These are phyloP conservation scores for Apiospora kogelbergensis DNA, from an alignment of 2,329 filamentous ascomycete species.

Conservation along the genomic window DNA sequence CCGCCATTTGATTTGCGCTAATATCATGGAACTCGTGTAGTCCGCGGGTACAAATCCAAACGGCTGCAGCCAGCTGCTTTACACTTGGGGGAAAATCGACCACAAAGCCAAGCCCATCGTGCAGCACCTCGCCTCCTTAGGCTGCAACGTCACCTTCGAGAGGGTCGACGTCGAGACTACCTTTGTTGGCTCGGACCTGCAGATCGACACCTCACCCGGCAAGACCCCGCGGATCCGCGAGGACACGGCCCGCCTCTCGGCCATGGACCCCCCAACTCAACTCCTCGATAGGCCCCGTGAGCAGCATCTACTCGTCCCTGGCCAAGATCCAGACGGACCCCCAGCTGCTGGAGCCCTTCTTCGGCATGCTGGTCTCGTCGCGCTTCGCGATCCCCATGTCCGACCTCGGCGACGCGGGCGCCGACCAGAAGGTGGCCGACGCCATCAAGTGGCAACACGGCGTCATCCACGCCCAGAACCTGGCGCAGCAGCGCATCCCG, in stretches of 20 bases:
- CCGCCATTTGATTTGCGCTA: too few relatives aligned
- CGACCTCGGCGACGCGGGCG: slow-evolving; percentile 23
- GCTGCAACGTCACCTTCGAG: slow-evolving; percentile 39
- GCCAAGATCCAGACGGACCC: slow-evolving; percentile 23
- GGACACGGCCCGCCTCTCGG: slow-evolving; percentile 18
- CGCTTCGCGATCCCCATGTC: slow-evolving; percentile 30
- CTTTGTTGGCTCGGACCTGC: slow-evolving; percentile 20
- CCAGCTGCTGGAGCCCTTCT: slow-evolving; percentile 35
- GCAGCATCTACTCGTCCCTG: slow-evolving; percentile 30
- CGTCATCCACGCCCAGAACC: slow-evolving; percentile 35
- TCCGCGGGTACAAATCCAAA: too few relatives aligned
- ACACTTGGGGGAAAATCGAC: slow-evolving; percentile 16
- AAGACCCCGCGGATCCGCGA: slow-evolving; percentile 29
- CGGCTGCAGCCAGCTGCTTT: slow-evolving; percentile 7
- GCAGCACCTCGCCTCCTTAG: slow-evolving; percentile 32
- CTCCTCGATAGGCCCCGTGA: slow-evolving; percentile 14
- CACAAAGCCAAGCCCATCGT: slow-evolving; percentile 21
- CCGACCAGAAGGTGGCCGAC: slow-evolving; percentile 19
- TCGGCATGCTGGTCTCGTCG: slow-evolving; percentile 34
- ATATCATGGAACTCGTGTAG: too few relatives aligned
- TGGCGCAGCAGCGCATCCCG: slow-evolving; percentile 15
- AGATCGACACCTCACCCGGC: slow-evolving; percentile 24
- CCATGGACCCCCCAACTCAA: slow-evolving; percentile 11
- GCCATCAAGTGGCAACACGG: slow-evolving; percentile 37
- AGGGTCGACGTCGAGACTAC: slow-evolving; percentile 22